Evolutionary conservation across 148 eudicot species (phyloP).

Genomic region (Silene latifolia): DNA sequence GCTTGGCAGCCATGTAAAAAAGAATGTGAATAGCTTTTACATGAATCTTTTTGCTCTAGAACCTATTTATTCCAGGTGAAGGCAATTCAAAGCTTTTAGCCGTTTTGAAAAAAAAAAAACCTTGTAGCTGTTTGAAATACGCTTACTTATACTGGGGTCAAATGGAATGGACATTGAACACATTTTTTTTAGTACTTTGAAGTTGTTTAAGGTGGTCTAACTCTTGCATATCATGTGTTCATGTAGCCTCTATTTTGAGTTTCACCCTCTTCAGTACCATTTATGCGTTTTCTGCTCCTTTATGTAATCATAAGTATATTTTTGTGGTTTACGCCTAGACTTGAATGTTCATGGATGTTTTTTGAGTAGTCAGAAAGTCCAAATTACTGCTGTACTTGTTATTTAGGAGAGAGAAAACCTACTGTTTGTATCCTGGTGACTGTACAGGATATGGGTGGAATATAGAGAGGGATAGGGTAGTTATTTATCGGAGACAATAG

Average conservation of each 20-base stretch:
- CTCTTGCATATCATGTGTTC: neutral
- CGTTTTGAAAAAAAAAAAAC: neutral
- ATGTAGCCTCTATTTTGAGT: neutral
- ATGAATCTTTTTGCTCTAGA: neutral
- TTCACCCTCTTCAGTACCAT: neutral
- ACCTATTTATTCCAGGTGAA: neutral
- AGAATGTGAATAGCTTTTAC: too few relatives aligned
- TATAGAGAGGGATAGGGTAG: too few relatives aligned
- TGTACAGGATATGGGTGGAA: too few relatives aligned
- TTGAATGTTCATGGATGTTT: neutral
- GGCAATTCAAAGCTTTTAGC: neutral
- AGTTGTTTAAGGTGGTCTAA: neutral
- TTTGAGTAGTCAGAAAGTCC: neutral
- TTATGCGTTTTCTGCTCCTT: neutral
- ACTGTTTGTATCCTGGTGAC: too few relatives aligned
- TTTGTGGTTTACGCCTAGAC: neutral
- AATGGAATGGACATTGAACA: neutral
- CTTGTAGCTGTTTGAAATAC: neutral
- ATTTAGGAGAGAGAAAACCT: too few relatives aligned
- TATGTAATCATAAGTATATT: neutral
- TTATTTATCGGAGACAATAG: too few relatives aligned
- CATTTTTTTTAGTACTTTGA: neutral
- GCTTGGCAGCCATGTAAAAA: neutral
- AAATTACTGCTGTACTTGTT: neutral
- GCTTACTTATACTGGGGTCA: neutral